Percentiles rank a stretch among this genome's conserved stretches.
Conservation (phyloP, 371 early-diverging fungal species). For the Syncephalastrum racemosum region DNA sequence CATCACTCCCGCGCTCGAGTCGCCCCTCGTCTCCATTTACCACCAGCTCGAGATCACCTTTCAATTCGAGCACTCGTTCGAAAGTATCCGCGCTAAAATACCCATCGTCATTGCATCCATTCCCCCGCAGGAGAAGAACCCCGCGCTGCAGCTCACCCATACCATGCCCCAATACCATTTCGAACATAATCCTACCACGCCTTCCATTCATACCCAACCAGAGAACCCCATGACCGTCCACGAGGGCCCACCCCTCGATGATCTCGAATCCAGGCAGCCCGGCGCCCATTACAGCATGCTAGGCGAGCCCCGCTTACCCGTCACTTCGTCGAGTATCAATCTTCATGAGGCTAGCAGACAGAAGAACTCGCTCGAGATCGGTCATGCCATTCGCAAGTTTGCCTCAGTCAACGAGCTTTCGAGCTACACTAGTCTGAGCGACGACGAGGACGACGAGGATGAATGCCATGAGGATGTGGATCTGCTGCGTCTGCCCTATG, state of each 20-base stretch:
- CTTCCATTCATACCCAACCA: not conserved
- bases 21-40: slow-evolving; percentile 23
- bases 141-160: slow-evolving; percentile 4
- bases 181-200: not conserved
- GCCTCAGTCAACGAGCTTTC: slow-evolving; percentile 20
- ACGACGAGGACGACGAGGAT: slow-evolving; percentile 1
- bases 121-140: slow-evolving; percentile 11
- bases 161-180: slow-evolving; percentile 20
- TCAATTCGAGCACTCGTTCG: slow-evolving; percentile 28
- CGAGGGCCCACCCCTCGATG: slow-evolving; percentile 14
- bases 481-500: slow-evolving; percentile 2
- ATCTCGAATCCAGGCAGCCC: slow-evolving; percentile 9
- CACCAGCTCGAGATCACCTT: slow-evolving; percentile 29
- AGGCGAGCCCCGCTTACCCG: slow-evolving; percentile 17
- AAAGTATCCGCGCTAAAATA: slow-evolving; percentile 25
- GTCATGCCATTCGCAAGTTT: slow-evolving; percentile 18
- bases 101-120: slow-evolving; percentile 31
- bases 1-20: slow-evolving; percentile 16
- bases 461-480: not conserved
- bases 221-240: slow-evolving; percentile 11
- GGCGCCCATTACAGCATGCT: slow-evolving; percentile 16
- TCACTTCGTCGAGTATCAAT: slow-evolving; percentile 14
- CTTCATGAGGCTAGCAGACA: not conserved
- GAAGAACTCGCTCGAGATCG: not conserved
- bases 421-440: slow-evolving; percentile 1